Conservation (phyloP, 176 grass and related monocot genomes). For the Echinochloa phyllopogon region DNA sequence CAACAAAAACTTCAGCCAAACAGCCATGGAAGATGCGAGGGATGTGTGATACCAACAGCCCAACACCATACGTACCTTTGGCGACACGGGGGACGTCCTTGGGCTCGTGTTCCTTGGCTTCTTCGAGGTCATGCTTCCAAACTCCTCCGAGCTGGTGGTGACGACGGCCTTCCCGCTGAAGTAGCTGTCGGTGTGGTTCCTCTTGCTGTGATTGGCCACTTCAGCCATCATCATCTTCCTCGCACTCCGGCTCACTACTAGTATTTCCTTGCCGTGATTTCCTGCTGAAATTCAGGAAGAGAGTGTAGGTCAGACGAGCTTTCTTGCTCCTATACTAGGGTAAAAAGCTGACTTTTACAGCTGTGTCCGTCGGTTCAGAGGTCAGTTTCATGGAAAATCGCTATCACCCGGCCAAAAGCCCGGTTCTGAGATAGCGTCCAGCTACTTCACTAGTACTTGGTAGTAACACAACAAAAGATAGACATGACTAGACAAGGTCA, state of each 20-base stretch:
- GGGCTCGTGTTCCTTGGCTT: slow-evolving; percentile 59
- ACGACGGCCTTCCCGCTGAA: slow-evolving; percentile 43
- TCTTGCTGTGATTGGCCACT: slow-evolving; percentile 70
- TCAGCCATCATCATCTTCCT: slow-evolving; percentile 88
- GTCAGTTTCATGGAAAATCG: slow-evolving; percentile 47
- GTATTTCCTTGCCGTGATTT: slow-evolving; percentile 21
- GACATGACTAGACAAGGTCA: slow-evolving; percentile 37
- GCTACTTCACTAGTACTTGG: slow-evolving; percentile 12
- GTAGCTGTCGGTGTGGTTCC: slow-evolving; percentile 59
- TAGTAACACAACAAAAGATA: slow-evolving; percentile 11
- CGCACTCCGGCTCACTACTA: not conserved
- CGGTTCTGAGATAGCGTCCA: slow-evolving; percentile 17
- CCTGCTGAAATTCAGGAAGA: slow-evolving; percentile 40
- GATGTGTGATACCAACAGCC: not conserved
- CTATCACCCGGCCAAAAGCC: slow-evolving; percentile 25
- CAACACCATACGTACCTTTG: slow-evolving; percentile 42
- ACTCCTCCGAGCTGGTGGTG: slow-evolving; percentile 41
- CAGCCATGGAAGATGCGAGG: not conserved
- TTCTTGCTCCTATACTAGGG: slow-evolving; percentile 7
- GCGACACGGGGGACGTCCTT: slow-evolving; percentile 41
- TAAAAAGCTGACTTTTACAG: slow-evolving; percentile 55
- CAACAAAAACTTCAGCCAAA: not conserved
- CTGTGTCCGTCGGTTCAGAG: slow-evolving; percentile 43
- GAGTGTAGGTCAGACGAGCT: slow-evolving; percentile 3
- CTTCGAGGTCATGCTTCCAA: slow-evolving; percentile 60